A percentile compares a stretch with the other conserved stretches of the same genome.
These are phyloP conservation scores for Globisporangium acanthophoron DNA, from an alignment of 352 stramenopile species.

Conservation along the genomic window DNA sequence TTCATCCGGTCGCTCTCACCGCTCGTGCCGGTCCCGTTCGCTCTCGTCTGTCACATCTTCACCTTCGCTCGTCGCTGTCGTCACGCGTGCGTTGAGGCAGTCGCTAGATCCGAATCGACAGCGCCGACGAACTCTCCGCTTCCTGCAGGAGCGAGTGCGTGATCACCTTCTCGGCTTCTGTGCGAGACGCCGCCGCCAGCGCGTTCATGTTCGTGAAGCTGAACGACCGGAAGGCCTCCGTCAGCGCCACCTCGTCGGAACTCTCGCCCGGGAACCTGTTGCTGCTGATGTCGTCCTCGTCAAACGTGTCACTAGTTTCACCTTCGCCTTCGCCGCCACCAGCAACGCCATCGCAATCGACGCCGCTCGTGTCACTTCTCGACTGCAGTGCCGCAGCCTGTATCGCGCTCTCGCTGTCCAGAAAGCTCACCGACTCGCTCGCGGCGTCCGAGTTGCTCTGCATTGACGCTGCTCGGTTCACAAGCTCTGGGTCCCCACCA, in stretches of 20 bases:
- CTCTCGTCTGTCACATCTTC: background rate
- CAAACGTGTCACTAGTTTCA: conserved; percentile 4
- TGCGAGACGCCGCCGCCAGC: conserved; percentile 63
- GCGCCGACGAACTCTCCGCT: conserved; percentile 31
- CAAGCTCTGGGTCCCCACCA: conserved; percentile 1
- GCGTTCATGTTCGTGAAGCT: conserved; percentile 88
- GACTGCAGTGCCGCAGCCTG: too few relatives aligned
- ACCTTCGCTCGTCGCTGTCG: background rate
- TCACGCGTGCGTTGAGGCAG: background rate
- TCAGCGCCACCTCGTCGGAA: conserved; percentile 27
- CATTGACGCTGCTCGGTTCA: background rate
- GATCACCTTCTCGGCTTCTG: conserved; percentile 60
- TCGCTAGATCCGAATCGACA: conserved; percentile 70
- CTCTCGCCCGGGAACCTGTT: conserved; percentile 54
- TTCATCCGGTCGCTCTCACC: background rate
- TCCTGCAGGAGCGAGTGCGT: conserved; percentile 35
- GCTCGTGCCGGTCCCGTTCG: background rate
- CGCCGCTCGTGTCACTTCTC: background rate
- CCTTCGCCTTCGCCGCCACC: background rate
- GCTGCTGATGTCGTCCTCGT: conserved; percentile 21
- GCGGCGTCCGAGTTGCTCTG: conserved; percentile 7
- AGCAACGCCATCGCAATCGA: background rate
- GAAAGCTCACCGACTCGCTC: conserved; percentile 10
- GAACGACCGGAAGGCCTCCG: conserved; percentile 69
- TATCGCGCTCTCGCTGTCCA: background rate